These are phyloP conservation scores for Ceratocystis albifundus DNA, from an alignment of 2,329 filamentous ascomycete genomes.

Conservation along the genomic window DNA sequence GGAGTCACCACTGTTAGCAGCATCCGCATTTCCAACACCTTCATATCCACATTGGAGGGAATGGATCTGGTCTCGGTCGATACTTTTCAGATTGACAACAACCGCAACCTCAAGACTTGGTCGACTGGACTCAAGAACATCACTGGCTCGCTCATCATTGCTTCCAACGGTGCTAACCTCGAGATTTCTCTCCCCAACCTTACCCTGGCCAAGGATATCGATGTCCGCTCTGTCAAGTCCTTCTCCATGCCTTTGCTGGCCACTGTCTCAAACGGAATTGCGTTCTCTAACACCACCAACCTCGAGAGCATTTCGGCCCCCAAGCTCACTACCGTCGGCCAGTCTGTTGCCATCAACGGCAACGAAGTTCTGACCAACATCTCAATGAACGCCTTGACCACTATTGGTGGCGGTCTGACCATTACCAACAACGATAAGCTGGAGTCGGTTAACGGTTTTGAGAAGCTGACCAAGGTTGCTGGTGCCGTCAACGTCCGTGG, in stretches of 20 bases:
- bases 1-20: conserved; percentile 54
- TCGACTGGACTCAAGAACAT: conserved; percentile 69
- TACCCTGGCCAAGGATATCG: conserved; percentile 40
- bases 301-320: conserved; percentile 50
- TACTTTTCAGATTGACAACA: conserved; percentile 79
- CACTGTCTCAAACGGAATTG: conserved; percentile 64
- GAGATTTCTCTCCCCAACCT: conserved; percentile 67
- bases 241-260: conserved; percentile 63
- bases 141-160: conserved; percentile 57
- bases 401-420: conserved; percentile 65
- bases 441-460: conserved; percentile 53
- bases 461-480: conserved; percentile 53
- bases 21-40: conserved; percentile 75
- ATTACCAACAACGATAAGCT: conserved; percentile 85
- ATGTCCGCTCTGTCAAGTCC: conserved; percentile 62
- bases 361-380: conserved; percentile 59
- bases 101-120: conserved; percentile 64
- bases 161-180: conserved; percentile 66
- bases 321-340: conserved; percentile 57
- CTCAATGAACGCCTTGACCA: conserved; percentile 56
- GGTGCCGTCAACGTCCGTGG: conserved; percentile 80
- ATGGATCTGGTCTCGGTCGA: conserved; percentile 67
- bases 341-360: conserved; percentile 51
- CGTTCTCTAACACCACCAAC: conserved; percentile 66
- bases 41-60: conserved; percentile 63